Conservation (phyloP, 225 moss, liverwort and hornwort genomes). For the Pseudoscleropodium purum region DNA sequence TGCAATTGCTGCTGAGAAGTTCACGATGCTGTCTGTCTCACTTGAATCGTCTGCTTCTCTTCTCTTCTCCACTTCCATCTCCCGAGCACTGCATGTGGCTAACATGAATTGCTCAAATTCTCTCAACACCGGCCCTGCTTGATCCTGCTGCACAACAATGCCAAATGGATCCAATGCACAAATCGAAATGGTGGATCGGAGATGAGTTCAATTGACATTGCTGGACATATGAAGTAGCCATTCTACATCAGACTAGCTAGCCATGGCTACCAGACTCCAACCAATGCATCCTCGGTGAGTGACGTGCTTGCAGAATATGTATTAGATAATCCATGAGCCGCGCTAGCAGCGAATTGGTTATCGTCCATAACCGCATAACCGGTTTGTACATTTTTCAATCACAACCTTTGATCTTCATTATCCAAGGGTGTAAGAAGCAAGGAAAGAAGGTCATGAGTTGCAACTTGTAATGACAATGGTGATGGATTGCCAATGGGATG, state of each 20-base stretch:
- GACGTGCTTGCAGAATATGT: not conserved
- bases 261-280: not conserved
- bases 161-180: not conserved
- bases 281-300: not conserved
- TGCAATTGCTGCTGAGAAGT: not conserved
- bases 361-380: too few relatives aligned
- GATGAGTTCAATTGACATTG: not conserved
- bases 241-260: not conserved
- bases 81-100: not conserved
- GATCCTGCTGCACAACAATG: not conserved
- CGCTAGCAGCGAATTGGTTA: too few relatives aligned
- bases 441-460: too few relatives aligned
- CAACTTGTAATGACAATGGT: too few relatives aligned
- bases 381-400: too few relatives aligned
- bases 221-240: not conserved
- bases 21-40: not conserved
- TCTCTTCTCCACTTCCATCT: not conserved
- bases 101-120: not conserved
- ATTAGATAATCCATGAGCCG: too few relatives aligned
- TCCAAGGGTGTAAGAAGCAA: too few relatives aligned
- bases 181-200: not conserved
- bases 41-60: not conserved
- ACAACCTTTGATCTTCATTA: too few relatives aligned
- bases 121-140: not conserved
- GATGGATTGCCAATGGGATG: too few relatives aligned